Conservation (phyloP, 208 protist species). For the Zelonia costaricensis region DNA sequence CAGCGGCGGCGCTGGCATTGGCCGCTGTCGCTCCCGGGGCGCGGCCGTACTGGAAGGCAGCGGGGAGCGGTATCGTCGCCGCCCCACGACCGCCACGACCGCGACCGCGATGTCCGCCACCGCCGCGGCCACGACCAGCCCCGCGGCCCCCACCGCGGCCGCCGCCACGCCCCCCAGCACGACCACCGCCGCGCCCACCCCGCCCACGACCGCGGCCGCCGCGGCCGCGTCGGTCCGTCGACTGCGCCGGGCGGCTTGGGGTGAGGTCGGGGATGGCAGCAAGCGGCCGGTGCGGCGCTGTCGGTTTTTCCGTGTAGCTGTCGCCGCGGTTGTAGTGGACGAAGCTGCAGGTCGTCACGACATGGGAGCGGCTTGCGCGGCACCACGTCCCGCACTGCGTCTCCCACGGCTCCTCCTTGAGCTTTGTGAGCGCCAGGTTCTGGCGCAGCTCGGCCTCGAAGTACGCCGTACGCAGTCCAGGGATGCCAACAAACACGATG, state of each 20-base stretch:
- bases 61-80: constrained; percentile 7
- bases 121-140: constrained; percentile 5
- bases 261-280: constrained; percentile 61
- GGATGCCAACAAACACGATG: constrained; percentile 69
- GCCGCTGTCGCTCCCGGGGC: too few species aligned
- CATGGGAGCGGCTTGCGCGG: constrained; percentile 48
- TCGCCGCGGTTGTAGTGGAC: constrained; percentile 67
- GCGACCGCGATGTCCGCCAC: constrained; percentile 3
- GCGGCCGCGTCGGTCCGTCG: constrained; percentile 22
- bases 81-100: constrained; percentile 15
- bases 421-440: constrained; percentile 56
- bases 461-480: constrained; percentile 64
- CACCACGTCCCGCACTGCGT: constrained; percentile 76
- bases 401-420: constrained; percentile 41
- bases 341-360: constrained; percentile 69
- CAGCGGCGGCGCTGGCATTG: too few species aligned
- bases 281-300: constrained; percentile 41
- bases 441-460: constrained; percentile 69
- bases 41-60: constrained; percentile 3
- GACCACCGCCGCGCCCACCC: constrained; percentile 24
- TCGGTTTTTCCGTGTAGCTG: constrained; percentile 61
- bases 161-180: constrained; percentile 17
- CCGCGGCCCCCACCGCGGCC: constrained; percentile 18
- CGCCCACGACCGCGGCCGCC: constrained; percentile 27
- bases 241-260: constrained; percentile 38